These are phyloP conservation scores for Fraxinus floribunda DNA, from an alignment of 305 asterid species.

Conservation along the genomic window DNA sequence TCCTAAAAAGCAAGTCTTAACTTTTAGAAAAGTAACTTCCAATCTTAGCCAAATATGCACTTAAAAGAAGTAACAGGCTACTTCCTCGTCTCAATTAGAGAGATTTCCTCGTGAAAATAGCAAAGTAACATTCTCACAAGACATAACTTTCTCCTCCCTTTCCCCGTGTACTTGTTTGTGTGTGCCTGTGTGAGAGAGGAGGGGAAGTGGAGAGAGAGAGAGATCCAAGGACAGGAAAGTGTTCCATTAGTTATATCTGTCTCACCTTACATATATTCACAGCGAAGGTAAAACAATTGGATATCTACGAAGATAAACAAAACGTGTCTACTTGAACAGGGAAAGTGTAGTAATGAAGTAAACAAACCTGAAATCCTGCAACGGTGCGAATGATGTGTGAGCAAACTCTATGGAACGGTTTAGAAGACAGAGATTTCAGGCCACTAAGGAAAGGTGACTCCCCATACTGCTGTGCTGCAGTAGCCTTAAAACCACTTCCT, in stretches of 20 bases:
- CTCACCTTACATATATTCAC: background rate
- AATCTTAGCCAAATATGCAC: background rate
- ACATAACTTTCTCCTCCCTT: background rate
- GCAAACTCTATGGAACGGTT: constrained; percentile 94
- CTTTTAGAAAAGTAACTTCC: background rate
- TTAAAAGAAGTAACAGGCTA: background rate
- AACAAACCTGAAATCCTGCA: constrained; percentile 88
- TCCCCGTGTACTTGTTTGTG: background rate
- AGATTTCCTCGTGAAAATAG: background rate
- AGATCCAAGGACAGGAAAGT: background rate
- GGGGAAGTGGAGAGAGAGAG: background rate
- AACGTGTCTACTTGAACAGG: background rate
- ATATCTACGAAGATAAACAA: background rate
- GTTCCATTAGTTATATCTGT: background rate
- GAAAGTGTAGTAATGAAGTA: background rate
- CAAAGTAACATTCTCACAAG: background rate
- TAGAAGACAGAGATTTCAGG: constrained; percentile 72
- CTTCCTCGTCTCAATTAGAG: background rate
- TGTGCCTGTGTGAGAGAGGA: background rate
- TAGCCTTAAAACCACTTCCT: constrained; percentile 94
- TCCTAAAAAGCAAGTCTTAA: background rate
- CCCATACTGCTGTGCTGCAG: constrained; percentile 95
- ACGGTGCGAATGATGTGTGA: constrained; percentile 91
- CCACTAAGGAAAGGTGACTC: constrained; percentile 88
- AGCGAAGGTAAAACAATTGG: background rate